Base-by-base conservation (phyloP, 176 grass and related monocot genomes). In the Triticum monococcum region DNA sequence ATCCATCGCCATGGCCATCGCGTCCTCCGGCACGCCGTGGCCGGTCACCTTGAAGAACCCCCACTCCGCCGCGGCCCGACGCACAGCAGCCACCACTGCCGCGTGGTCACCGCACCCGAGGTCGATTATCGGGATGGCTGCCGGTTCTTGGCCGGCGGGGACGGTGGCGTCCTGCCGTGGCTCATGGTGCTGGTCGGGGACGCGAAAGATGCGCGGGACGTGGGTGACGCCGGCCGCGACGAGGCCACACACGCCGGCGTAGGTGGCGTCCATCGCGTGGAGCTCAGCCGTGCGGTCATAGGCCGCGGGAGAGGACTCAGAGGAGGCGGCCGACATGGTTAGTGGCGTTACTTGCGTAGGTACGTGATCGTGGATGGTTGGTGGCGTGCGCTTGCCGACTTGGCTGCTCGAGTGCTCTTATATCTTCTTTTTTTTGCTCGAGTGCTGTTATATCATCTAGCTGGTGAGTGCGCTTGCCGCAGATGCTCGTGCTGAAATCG, bases 41-140 rank as follows among this genome's bases (percentile, higher is more conserved):
- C 89, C 91, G 1, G 84, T 80, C 59, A 95, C 84, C 81, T 95
- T 12, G 84, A 93, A 92, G 78, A 93, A 91, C 3, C 94, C 91
- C 94, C 91, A 93, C 37, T 86, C 64, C 2, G 24, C n/a, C 4
- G 45, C 62, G 3, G 93, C 91, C 7, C 46, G 57, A 1, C 89
- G 24, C 36, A 89, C 4, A 3, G 81, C 25, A 8, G 56, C 88
- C 17, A 79, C 88, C 18, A 63, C 77, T 2, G 73, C 25, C 9
- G 40, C 75, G 16, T 48, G 86, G 32, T 84, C 84, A 2, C 23
- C 7, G 4, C 45, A 14, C 9, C 50, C 0, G 74, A 94, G 72
- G 60, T 94, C 22, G 41, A 94, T 84, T 37, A 86, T 65, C 10
- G 92, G 89, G 72, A 92, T 12, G 8, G 69, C 62, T 17, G 32